Conservation (phyloP, 768 basidiomycete genomes). For the Serendipita indica region DNA sequence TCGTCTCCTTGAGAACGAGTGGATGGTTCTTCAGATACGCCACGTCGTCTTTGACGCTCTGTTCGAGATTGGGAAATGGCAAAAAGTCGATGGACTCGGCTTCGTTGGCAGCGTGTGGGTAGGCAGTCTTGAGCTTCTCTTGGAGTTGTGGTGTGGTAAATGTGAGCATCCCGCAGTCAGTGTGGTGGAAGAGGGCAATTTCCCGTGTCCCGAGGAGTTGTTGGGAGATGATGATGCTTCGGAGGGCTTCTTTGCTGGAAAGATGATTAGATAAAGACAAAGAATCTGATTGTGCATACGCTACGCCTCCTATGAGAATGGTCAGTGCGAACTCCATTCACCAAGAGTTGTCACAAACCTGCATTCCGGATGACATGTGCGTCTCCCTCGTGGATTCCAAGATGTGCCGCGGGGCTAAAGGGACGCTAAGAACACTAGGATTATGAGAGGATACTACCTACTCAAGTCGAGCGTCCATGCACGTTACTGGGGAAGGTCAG, state of each 20-base stretch:
- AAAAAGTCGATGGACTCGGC: conserved; percentile 40
- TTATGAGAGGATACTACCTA: conserved; percentile 20
- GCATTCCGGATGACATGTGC: conserved; percentile 63
- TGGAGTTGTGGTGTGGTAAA: conserved; percentile 40
- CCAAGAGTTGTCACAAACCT: conserved; percentile 22
- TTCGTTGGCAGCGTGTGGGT: conserved; percentile 18
- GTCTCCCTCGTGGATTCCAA: conserved; percentile 51
- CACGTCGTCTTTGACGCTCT: conserved; percentile 44
- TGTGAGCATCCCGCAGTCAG: conserved; percentile 57
- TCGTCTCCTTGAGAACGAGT: conserved; percentile 37
- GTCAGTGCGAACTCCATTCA: neutral
- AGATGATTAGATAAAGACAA: neutral
- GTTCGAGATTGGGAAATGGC: conserved; percentile 37
- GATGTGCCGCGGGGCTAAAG: conserved; percentile 37
- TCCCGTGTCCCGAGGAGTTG: conserved; percentile 55
- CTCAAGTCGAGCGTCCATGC: conserved; percentile 66
- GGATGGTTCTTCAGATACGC: conserved; percentile 40
- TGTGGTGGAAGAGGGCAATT: conserved; percentile 56
- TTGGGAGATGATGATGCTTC: conserved; percentile 56
- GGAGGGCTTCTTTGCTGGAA: conserved; percentile 43
- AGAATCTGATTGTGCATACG: neutral
- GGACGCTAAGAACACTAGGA: conserved; percentile 8
- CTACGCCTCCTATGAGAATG: neutral
- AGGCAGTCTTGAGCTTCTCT: conserved; percentile 32
- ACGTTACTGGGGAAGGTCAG: conserved; percentile 32